Evolutionary conservation across 495 filamentous ascomycete species (phyloP), one percentile per base, ranked within the genome.

Genomic region (Immersiella caudata): DNA sequence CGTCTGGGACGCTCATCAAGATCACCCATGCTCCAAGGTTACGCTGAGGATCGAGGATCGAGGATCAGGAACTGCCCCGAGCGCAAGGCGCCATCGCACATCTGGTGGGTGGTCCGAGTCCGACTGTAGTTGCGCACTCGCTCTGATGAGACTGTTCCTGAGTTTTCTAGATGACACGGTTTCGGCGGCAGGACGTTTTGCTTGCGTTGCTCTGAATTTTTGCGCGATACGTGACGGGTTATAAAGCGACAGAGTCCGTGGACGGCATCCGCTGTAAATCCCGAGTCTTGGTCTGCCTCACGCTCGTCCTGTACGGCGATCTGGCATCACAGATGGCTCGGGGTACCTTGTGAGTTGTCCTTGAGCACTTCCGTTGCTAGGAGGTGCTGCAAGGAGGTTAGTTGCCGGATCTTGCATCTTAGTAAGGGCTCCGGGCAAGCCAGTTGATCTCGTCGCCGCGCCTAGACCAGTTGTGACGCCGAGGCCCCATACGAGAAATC

Each of bases 241-340:
- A 50, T 54, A 25, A 63, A 33, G 50, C 52, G 61, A 63, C 61
- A 21, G 25, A 25, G 61, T 63, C 61, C 46, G 61, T 52, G 61
- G 49, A 21, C 7, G 22, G 40, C 61, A 63, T 52, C 40, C 24
- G 16, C 57, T 35, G 57, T 35, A 35, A 20, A 59, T 18, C 25
- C 57, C 57, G 57, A 59, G 20, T 35, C 26, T 25, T 18, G 25
- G 27, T 25, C 26, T 59, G 57, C 57, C 27, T 59, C 57, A 46
- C 40, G 11, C 40, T 46, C 5, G 40, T 14, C 2, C 40, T 46
- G 40, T 46, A 12, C 40, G 40, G 40, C 40, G 40, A 46, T 46
- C 40, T 46, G 40, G 5, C 40, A 46, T 46, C 40, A 14, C 2
- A 2, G 40, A 46, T 46, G 14, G 11, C 29, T 52, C 49, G 49